phyloP scores from a whole-genome alignment of 2,329 filamentous ascomycete genomes.

The Exophiala lecanii-corni region DNA sequence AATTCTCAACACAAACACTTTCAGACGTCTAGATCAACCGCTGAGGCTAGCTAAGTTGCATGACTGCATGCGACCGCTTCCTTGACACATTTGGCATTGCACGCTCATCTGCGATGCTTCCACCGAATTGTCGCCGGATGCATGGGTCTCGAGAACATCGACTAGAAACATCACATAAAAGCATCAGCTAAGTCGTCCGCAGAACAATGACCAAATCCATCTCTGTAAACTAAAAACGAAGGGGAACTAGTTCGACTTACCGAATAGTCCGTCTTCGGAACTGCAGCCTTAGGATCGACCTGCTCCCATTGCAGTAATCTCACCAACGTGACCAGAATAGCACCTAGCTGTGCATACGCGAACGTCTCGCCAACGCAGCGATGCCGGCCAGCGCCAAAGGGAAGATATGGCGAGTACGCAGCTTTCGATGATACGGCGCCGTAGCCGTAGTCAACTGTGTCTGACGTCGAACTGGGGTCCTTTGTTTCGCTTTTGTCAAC shows the following conservation, averaged over 20 bases:
- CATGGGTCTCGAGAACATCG: slow-evolving; percentile 29
- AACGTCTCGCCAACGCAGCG: slow-evolving; percentile 74
- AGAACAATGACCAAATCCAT: too few relatives aligned
- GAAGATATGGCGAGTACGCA: slow-evolving; percentile 68
- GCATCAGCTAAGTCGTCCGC: too few relatives aligned
- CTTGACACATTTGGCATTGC: too few relatives aligned
- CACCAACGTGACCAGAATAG: slow-evolving; percentile 60
- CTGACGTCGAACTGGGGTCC: slow-evolving; percentile 28
- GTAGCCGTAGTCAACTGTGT: slow-evolving; percentile 86
- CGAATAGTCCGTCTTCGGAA: slow-evolving; percentile 62
- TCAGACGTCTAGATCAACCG: too few relatives aligned
- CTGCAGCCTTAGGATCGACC: slow-evolving; percentile 49
- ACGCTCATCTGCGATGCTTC: slow-evolving; percentile 22
- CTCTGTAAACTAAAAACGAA: too few relatives aligned
- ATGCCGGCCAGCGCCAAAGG: slow-evolving; percentile 69
- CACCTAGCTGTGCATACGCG: slow-evolving; percentile 64
- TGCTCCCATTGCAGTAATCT: slow-evolving; percentile 58
- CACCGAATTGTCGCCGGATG: slow-evolving; percentile 27
- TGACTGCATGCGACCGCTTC: too few relatives aligned
- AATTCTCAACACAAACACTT: too few relatives aligned
- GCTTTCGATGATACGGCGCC: slow-evolving; percentile 81
- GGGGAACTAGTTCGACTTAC: too few relatives aligned
- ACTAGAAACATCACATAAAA: too few relatives aligned
- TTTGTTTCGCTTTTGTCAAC: slow-evolving; percentile 31
- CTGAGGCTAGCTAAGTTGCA: too few relatives aligned